Conservation (phyloP, 2,329 filamentous ascomycete genomes). For the Rhinocladiella similis region DNA sequence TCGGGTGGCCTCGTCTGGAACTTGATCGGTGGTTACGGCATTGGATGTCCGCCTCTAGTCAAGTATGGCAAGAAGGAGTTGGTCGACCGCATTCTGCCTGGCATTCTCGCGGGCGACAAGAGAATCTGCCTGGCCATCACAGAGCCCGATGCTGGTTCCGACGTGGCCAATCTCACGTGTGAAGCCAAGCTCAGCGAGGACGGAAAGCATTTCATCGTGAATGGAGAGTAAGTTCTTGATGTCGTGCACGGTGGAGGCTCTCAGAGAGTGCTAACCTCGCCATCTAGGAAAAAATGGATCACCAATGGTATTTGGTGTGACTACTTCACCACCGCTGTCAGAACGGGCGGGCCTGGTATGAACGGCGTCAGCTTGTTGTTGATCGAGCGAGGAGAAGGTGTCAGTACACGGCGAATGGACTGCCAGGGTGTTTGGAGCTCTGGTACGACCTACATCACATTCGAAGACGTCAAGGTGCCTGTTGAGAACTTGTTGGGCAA, state of each 20-base stretch:
- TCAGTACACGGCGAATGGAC: conserved; percentile 93
- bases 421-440: conserved; percentile 96
- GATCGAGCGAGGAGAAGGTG: conserved; percentile 86
- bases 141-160: conserved; percentile 90
- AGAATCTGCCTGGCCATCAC: conserved; percentile 97
- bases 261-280: conserved; percentile 62
- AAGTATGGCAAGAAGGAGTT: conserved; percentile 88
- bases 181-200: conserved; percentile 94
- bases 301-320: conserved; percentile 96
- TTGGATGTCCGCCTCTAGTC: conserved; percentile 85
- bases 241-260: conserved; percentile 56
- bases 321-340: conserved; percentile 96
- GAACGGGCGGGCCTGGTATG: conserved; percentile 87
- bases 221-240: not conserved
- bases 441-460: conserved; percentile 95
- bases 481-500: conserved; percentile 99
- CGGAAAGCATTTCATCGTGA: conserved; percentile 87
- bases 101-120: conserved; percentile 88
- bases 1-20: conserved; percentile 97
- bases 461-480: conserved; percentile 98
- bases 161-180: conserved; percentile 93
- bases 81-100: conserved; percentile 83
- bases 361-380: conserved; percentile 87
- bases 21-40: conserved; percentile 92
- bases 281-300: conserved; percentile 90